Conservation (phyloP, 2,329 filamentous ascomycete species). For the Thielaviopsis musarum region DNA sequence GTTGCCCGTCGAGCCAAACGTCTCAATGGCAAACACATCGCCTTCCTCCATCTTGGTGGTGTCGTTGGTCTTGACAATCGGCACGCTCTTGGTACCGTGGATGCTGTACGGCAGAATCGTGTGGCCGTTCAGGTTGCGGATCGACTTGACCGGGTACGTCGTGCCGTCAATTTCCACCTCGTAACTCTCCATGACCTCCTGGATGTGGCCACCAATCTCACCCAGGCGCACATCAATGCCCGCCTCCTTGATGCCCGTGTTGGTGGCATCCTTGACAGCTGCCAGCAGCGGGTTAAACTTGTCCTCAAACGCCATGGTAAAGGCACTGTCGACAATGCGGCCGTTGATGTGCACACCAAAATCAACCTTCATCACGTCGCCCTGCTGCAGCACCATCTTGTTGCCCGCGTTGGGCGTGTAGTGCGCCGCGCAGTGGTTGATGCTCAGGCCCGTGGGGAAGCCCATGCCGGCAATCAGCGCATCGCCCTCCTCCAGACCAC, state of each 20-base stretch:
- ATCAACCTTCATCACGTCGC: constrained; percentile 71
- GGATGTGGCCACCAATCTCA: constrained; percentile 53
- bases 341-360: constrained; percentile 71
- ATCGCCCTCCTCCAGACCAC: constrained; percentile 56
- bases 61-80: constrained; percentile 60
- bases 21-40: constrained; percentile 69
- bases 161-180: constrained; percentile 54
- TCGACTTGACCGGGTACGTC: constrained; percentile 52
- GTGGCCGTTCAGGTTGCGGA: constrained; percentile 59
- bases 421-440: constrained; percentile 65
- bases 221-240: constrained; percentile 65
- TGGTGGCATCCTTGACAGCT: constrained; percentile 60
- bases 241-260: constrained; percentile 69
- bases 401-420: constrained; percentile 67
- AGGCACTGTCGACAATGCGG: constrained; percentile 65
- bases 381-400: constrained; percentile 53
- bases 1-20: constrained; percentile 65
- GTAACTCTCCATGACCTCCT: constrained; percentile 65
- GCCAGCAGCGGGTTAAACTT: constrained; percentile 58
- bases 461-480: constrained; percentile 59
- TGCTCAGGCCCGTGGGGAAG: constrained; percentile 61
- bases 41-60: constrained; percentile 77
- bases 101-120: constrained; percentile 63
- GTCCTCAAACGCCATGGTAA: constrained; percentile 60
- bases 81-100: constrained; percentile 64